A percentile compares a stretch with the other conserved stretches of the same genome.
These are phyloP conservation scores for Anastatica hierochuntica DNA, from an alignment of 345 rosid species.

Conservation along the genomic window DNA sequence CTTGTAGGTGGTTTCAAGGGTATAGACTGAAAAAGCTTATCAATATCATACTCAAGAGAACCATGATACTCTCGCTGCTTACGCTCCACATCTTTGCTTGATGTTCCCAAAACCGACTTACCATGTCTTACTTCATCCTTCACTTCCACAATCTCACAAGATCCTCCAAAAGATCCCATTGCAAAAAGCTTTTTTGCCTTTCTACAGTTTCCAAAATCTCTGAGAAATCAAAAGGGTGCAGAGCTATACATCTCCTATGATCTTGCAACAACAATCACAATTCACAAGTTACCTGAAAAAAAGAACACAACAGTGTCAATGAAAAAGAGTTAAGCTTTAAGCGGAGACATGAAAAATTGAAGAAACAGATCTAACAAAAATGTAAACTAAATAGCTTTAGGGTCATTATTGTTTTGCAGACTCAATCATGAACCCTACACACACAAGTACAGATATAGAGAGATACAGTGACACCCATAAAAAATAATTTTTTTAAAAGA, in stretches of 20 bases:
- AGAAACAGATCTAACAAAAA: constrained; percentile 14
- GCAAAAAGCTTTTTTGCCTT: background rate
- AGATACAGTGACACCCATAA: too few relatives aligned
- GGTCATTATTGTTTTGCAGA: too few relatives aligned
- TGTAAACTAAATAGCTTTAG: constrained; percentile 3
- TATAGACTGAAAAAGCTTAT: constrained; percentile 79
- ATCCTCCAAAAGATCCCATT: constrained; percentile 74
- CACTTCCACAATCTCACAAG: constrained; percentile 84
- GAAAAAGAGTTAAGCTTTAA: too few relatives aligned
- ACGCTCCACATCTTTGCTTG: constrained; percentile 38
- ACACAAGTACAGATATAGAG: constrained; percentile 14
- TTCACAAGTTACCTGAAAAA: background rate
- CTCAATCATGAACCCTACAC: too few relatives aligned
- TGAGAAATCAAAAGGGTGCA: background rate
- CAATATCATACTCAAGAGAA: constrained; percentile 72
- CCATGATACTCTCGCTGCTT: constrained; percentile 47
- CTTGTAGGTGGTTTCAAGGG: constrained; percentile 49
- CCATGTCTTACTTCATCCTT: constrained; percentile 39
- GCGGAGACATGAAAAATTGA: background rate
- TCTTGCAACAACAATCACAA: background rate
- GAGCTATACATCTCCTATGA: background rate
- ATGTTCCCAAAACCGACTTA: constrained; percentile 32
- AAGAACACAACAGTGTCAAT: background rate
- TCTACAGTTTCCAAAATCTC: background rate
- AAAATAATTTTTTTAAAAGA: too few relatives aligned